Evolutionary conservation across 2,329 filamentous ascomycete species (phyloP), one percentile per base, ranked within the genome.

Genomic region (Diaporthe helianthi): DNA sequence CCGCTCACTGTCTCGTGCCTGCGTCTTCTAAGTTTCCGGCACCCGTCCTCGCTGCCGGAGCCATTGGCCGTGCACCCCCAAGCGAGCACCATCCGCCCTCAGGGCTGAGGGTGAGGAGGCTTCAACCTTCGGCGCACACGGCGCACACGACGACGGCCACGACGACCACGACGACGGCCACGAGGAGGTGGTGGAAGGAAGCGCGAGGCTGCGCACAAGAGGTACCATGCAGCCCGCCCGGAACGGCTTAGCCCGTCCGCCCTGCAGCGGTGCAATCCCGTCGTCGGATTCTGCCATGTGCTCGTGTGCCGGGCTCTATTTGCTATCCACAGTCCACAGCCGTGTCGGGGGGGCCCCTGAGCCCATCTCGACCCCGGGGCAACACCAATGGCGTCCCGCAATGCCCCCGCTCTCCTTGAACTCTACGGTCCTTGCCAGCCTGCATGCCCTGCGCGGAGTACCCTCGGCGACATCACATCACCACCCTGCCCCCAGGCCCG

Each of bases 281-380:
- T 71, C 63, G 68, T 63, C 36, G 36, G 60, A 26, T 68, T 46
- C 22, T 54, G 44, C 31, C 71, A 72, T 72, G 71, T 72, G 71
- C 71, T 55, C 69, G 33, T 63, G 33, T 64, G 33, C 65, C 47
- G 38, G 53, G 29, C 47, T 51, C 64, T 72, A 38, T 66, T 70
- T 41, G 46, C 65, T 64, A 12, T 47, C 58, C 41, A n/a, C n/a
- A n/a, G n/a, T n/a, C 54, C 22, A 36, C 36, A 26, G 49, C 55
- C 38, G 24, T 33, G 46, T 38, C 38, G 60, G 55, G 55, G 55
- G 55, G 61, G 41, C 53, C 63, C 61, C 68, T 66, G 63, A 44
- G 41, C 26, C 24, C 33, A 33, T 33, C n/a, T 46, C 26, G 44
- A 49, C 49, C 47, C 41, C 41, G 22, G 55, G 29, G 46, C 19